phyloP scores from a whole-genome alignment of 495 filamentous ascomycete species.

The Talaromyces wortmannii region DNA sequence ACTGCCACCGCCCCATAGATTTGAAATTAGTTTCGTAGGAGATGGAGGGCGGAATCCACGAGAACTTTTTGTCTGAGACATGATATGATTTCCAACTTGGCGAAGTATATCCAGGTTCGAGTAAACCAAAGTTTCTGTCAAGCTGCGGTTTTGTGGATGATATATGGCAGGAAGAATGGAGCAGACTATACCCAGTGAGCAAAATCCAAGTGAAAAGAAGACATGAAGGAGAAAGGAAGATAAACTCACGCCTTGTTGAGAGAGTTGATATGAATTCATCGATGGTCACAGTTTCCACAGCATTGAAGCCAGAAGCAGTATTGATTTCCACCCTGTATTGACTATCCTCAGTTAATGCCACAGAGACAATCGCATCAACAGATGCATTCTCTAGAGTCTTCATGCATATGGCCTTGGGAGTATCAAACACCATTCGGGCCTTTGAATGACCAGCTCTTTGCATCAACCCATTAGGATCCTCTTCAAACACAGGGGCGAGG shows the following conservation, averaged over 20 bases:
- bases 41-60: constrained; percentile 64
- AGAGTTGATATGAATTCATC: constrained; percentile 65
- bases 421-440: constrained; percentile 33
- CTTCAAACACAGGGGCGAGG: constrained; percentile 71
- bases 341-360: constrained; percentile 23
- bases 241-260: constrained; percentile 54
- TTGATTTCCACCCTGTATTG: constrained; percentile 55
- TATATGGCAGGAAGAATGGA: constrained; percentile 64
- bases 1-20: constrained; percentile 56
- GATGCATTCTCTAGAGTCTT: constrained; percentile 22
- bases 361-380: constrained; percentile 31
- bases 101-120: constrained; percentile 64
- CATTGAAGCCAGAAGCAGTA: constrained; percentile 54
- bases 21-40: constrained; percentile 86
- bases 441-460: constrained; percentile 20
- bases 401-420: constrained; percentile 19
- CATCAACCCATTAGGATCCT: constrained; percentile 29
- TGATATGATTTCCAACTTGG: constrained; percentile 55
- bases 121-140: constrained; percentile 47
- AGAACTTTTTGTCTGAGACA: constrained; percentile 47
- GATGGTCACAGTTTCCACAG: constrained; percentile 55
- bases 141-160: constrained; percentile 56
- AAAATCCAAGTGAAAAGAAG: not conserved
- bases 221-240: not conserved
- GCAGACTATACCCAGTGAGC: constrained; percentile 35